These are phyloP conservation scores for Alternaria conjuncta DNA, from an alignment of 2,329 filamentous ascomycete species.

Conservation along the genomic window DNA sequence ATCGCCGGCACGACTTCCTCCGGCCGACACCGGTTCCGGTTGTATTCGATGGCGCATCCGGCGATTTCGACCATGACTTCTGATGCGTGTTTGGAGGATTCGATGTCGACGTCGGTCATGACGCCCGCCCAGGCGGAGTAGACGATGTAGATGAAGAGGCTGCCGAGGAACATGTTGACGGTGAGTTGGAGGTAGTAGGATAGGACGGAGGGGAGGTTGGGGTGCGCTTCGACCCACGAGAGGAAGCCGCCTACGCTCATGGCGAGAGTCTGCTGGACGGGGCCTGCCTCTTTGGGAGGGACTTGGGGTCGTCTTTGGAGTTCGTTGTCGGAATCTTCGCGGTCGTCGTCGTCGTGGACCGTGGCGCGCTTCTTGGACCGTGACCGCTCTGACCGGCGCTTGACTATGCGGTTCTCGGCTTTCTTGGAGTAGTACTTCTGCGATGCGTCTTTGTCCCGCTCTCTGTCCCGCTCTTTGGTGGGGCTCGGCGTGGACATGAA, in stretches of 20 bases:
- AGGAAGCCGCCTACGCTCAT: slow-evolving; percentile 59
- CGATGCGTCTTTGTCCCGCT: slow-evolving; percentile 15
- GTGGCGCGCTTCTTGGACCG: slow-evolving; percentile 36
- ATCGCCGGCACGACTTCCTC: slow-evolving; percentile 74
- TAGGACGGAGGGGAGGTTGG: slow-evolving; percentile 69
- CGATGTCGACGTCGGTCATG: slow-evolving; percentile 75
- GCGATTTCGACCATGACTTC: slow-evolving; percentile 76
- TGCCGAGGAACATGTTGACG: slow-evolving; percentile 69
- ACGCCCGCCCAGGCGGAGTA: slow-evolving; percentile 74
- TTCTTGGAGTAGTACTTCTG: slow-evolving; percentile 45
- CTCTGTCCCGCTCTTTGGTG: slow-evolving; percentile 41
- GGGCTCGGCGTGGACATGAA: slow-evolving; percentile 46
- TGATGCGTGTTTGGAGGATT: slow-evolving; percentile 71
- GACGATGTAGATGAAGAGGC: slow-evolving; percentile 67
- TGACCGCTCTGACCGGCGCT: slow-evolving; percentile 31
- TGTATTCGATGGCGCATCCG: slow-evolving; percentile 74
- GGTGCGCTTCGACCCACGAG: slow-evolving; percentile 68
- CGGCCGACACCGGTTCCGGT: slow-evolving; percentile 75
- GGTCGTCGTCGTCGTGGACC: slow-evolving; percentile 21
- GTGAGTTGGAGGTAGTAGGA: slow-evolving; percentile 70
- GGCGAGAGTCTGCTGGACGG: slow-evolving; percentile 29
- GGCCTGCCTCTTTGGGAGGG: slow-evolving; percentile 3
- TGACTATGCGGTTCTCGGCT: slow-evolving; percentile 48
- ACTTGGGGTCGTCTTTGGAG: neutral
- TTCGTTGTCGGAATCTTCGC: slow-evolving; percentile 36